Base-by-base conservation (phyloP, 257 asterid genomes). In the Solanum lignicaule region DNA sequence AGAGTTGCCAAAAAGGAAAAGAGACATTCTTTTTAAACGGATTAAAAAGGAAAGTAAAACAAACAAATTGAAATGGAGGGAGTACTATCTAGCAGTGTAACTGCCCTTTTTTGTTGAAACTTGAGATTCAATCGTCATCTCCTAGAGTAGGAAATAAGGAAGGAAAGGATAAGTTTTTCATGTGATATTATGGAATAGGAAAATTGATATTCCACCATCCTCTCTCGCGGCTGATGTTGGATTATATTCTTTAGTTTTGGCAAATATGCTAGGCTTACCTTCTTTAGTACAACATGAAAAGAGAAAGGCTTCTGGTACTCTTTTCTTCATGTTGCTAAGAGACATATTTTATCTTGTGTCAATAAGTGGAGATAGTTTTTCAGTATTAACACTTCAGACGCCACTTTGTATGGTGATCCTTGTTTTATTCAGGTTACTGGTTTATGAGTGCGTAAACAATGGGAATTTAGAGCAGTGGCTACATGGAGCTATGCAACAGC, bases 391-490 rank as follows among this genome's bases (percentile, higher is more conserved):
- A 82, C 20, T 82, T 82, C 43, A 82, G 39, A 82, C 5, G 1
- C 15, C 43, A 82, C 86, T 79, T 82, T 74, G 68, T 46, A 16
- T 81, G 18, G 41, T 29, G 86, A 48, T 48, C 69, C 69, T 82
- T 82, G 18, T 82, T 48, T 31, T 46, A 81, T 46, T 5, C 23
- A 96, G 99, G 94, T 83, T 93, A 90, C 85, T 96, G 93, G 96
- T 96, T 1, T 96, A 96, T 68, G 99, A 96, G 90, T 95, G 94
- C 23, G 98, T 96, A 10, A 92, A 90, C 90, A 96, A 96, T 84
- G 99, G 99, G 83, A 96, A 96, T 88, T 92, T 96, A 38, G 99
- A 95, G 91, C 98, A 96, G 65, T 96, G 99, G 99, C 97, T 94
- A 43, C 95, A 93, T 62, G 95, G 94, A 88, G 92, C 92, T 43